Conservation (phyloP, 495 filamentous ascomycete species). For the Cercophora newfieldiana region DNA sequence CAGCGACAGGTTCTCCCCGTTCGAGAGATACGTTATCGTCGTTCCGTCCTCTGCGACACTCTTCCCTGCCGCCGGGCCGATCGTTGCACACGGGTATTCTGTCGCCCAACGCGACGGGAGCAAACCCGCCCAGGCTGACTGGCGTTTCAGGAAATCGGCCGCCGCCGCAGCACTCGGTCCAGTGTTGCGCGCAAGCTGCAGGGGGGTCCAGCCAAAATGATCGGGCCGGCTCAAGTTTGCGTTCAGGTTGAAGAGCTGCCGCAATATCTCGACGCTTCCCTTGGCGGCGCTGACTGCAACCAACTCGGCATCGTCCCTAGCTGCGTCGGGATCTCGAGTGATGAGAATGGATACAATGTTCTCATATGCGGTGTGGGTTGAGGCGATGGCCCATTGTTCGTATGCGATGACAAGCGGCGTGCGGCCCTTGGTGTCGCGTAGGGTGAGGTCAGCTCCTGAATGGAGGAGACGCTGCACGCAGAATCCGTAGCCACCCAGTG, state of each 20-base stretch:
- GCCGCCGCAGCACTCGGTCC: conserved; percentile 13
- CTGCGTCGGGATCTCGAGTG: conserved; percentile 3
- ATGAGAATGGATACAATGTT: conserved; percentile 26
- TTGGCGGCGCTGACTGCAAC: conserved; percentile 26
- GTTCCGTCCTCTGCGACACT: conserved; percentile 15
- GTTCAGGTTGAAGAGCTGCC: conserved; percentile 16
- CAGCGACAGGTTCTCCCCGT: conserved; percentile 15
- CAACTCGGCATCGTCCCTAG: conserved; percentile 22
- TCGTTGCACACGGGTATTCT: conserved; percentile 5
- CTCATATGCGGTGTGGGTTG: conserved; percentile 14
- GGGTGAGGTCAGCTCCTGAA: conserved; percentile 11
- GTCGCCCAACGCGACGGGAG: conserved; percentile 24
- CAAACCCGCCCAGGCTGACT: conserved; percentile 24
- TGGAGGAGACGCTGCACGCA: conserved; percentile 23
- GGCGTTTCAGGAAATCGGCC: conserved; percentile 21
- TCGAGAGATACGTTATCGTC: conserved; percentile 5
- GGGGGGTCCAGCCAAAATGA: conserved; percentile 31
- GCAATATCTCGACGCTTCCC: conserved; percentile 21
- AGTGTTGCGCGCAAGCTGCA: conserved; percentile 24
- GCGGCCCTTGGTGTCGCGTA: conserved; percentile 11
- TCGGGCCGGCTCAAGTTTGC: conserved; percentile 25
- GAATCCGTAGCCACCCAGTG: conserved; percentile 22
- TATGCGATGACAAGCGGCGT: conserved; percentile 25
- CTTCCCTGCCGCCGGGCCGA: background rate
- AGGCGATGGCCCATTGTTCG: conserved; percentile 26